Evolutionary conservation across 495 filamentous ascomycete species (phyloP).

Genomic region (Terfezia boudieri): DNA sequence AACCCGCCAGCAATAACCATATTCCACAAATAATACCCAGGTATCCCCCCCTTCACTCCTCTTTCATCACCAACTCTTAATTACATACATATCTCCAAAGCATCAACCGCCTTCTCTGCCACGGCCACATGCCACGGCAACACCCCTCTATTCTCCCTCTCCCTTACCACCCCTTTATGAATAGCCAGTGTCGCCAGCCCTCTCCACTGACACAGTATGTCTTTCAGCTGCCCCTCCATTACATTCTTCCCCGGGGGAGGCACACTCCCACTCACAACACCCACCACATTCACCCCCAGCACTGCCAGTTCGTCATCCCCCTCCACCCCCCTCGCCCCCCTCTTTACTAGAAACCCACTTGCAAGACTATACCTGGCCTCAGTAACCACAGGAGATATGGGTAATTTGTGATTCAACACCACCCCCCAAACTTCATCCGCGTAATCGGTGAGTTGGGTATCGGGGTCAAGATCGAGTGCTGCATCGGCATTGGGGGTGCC

Average conservation of each 20-base stretch:
- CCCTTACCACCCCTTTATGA: neutral
- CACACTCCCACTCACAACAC: neutral
- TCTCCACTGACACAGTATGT: conserved; percentile 53
- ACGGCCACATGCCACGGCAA: conserved; percentile 73
- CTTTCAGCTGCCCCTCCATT: conserved; percentile 40
- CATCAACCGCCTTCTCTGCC: conserved; percentile 43
- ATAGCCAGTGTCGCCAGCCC: conserved; percentile 47
- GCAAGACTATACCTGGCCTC: conserved; percentile 42
- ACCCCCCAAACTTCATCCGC: conserved; percentile 67
- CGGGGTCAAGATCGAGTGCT: conserved; percentile 30
- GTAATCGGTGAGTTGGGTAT: conserved; percentile 52
- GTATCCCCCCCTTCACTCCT: neutral
- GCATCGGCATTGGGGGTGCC: conserved; percentile 7
- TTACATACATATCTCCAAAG: conserved; percentile 34
- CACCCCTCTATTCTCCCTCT: conserved; percentile 12
- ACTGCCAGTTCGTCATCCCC: conserved; percentile 37
- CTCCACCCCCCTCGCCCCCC: conserved; percentile 32
- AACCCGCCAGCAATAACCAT: neutral
- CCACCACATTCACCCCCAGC: conserved; percentile 33
- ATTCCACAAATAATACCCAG: neutral
- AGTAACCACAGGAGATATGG: conserved; percentile 37
- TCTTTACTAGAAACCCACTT: conserved; percentile 49
- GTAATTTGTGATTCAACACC: conserved; percentile 46
- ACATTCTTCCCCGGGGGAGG: conserved; percentile 37
- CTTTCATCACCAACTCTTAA: neutral